Conservation (phyloP, 1,284 basidiomycete species). For the Sanghuangporus weigelae region DNA sequence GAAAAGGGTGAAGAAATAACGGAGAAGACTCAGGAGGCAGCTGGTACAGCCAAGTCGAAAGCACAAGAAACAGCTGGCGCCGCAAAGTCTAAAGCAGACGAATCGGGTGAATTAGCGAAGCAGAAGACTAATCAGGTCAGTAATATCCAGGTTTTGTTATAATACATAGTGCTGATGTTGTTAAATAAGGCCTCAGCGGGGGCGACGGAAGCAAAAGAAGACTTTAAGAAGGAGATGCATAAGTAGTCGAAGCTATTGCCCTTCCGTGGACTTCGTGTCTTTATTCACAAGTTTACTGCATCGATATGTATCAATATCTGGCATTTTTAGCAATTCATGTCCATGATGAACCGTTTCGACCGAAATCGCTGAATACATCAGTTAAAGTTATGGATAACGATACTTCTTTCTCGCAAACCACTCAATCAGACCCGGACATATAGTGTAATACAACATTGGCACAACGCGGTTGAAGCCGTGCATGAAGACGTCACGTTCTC, state of each 20-base stretch:
- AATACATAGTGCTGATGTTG: neutral
- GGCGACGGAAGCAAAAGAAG: conserved; percentile 38
- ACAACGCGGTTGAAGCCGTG: conserved; percentile 34
- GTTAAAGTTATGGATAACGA: conserved; percentile 29
- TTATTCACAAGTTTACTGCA: neutral
- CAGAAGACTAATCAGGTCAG: conserved; percentile 40
- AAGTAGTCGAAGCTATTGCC: conserved; percentile 27
- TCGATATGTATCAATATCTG: neutral
- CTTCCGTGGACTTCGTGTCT: too few relatives aligned
- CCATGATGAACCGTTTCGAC: neutral
- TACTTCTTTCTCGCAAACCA: conserved; percentile 57
- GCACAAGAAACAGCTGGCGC: conserved; percentile 30
- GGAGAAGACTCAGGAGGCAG: conserved; percentile 47
- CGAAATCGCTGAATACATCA: neutral
- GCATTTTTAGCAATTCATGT: neutral
- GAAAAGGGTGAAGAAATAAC: conserved; percentile 58
- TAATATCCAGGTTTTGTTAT: conserved; percentile 1
- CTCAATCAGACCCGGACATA: conserved; percentile 51
- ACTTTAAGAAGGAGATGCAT: conserved; percentile 40
- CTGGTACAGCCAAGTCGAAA: conserved; percentile 28
- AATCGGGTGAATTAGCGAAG: conserved; percentile 23
- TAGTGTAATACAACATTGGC: conserved; percentile 57
- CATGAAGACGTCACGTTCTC: conserved; percentile 53
- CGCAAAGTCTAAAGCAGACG: conserved; percentile 33
- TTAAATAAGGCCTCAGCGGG: conserved; percentile 36